These are phyloP conservation scores for Thalassiosira ordinaria DNA, from an alignment of 352 stramenopile species.

Conservation along the genomic window DNA sequence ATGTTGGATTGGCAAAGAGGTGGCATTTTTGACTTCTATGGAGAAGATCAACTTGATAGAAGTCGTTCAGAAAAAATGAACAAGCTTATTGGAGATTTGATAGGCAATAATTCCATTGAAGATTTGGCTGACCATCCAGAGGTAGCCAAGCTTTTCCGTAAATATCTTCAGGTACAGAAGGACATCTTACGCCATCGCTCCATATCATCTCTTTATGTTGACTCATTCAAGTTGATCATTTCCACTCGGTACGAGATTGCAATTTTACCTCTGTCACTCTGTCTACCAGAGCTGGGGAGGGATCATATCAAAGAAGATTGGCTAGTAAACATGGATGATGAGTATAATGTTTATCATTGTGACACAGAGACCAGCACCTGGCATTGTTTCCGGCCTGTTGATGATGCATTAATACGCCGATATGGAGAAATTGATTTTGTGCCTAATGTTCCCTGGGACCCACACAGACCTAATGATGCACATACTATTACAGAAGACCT, in stretches of 20 bases:
- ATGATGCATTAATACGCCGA: neutral
- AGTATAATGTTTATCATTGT: too few relatives aligned
- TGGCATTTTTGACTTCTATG: neutral
- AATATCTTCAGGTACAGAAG: neutral
- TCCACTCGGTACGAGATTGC: neutral
- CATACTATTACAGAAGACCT: neutral
- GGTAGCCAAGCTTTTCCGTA: neutral
- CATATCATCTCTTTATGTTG: neutral
- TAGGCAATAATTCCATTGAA: neutral
- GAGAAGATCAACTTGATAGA: neutral
- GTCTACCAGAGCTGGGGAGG: neutral
- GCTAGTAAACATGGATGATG: neutral
- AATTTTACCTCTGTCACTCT: neutral
- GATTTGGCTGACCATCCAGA: neutral
- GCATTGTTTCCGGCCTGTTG: neutral
- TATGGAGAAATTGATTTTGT: too few relatives aligned
- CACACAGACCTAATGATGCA: neutral
- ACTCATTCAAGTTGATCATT: neutral
- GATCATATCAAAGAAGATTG: neutral
- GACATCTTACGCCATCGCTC: neutral
- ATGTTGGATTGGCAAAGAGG: neutral
- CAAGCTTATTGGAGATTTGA: neutral
- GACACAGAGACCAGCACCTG: neutral
- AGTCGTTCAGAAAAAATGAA: neutral
- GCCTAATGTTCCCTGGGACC: too few relatives aligned